These are phyloP conservation scores for Exophiala phaeomuriformis DNA, from an alignment of 2,329 filamentous ascomycete genomes.

Conservation along the genomic window DNA sequence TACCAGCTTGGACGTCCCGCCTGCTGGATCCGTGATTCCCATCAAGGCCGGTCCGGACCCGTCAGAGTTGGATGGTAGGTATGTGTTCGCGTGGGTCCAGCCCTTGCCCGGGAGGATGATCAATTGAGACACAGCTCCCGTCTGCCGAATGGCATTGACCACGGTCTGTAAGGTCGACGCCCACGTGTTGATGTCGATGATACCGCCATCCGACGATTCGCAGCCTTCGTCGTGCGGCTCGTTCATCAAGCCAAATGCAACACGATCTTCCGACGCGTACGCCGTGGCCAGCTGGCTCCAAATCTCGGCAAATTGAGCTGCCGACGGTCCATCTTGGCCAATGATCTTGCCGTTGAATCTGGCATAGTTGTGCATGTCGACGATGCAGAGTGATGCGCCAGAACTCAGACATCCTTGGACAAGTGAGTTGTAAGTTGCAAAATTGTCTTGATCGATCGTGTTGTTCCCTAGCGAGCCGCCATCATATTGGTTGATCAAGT, in stretches of 20 bases:
- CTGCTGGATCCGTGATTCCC: constrained; percentile 53
- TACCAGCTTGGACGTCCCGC: constrained; percentile 49
- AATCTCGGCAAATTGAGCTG: constrained; percentile 51
- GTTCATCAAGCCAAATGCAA: constrained; percentile 63
- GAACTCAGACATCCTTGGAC: constrained; percentile 51
- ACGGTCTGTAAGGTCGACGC: constrained; percentile 54
- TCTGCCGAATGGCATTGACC: constrained; percentile 58
- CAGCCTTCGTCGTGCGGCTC: constrained; percentile 51
- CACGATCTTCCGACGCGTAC: constrained; percentile 48
- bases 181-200: constrained; percentile 51
- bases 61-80: constrained; percentile 36
- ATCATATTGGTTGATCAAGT: constrained; percentile 48
- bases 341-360: constrained; percentile 57
- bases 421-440: constrained; percentile 49
- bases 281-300: constrained; percentile 54
- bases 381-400: constrained; percentile 50
- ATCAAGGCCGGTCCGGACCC: constrained; percentile 48
- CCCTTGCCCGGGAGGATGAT: constrained; percentile 57
- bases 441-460: constrained; percentile 33
- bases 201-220: constrained; percentile 6
- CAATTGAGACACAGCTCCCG: constrained; percentile 56
- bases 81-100: constrained; percentile 47
- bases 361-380: constrained; percentile 45
- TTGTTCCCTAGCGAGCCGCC: constrained; percentile 43
- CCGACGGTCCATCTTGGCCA: constrained; percentile 57